phyloP scores from a whole-genome alignment of 73 alveolate species.

The Paramecium bursaria region DNA sequence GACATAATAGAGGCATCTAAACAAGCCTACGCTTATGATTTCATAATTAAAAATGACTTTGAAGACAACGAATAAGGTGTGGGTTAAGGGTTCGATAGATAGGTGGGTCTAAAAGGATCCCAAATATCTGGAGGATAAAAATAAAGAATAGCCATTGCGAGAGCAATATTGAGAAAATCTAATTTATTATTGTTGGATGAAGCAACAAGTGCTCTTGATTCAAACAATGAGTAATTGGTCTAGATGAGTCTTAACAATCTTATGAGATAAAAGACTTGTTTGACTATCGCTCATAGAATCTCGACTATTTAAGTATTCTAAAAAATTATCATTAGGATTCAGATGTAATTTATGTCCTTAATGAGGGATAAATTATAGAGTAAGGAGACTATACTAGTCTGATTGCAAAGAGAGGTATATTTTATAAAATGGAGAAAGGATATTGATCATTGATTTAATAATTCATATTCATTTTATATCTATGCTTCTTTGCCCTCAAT shows the following conservation, averaged over 20 bases:
- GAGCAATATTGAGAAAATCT: constrained; percentile 81
- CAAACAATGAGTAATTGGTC: constrained; percentile 76
- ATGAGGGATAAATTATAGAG: constrained; percentile 77
- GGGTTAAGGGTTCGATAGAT: constrained; percentile 65
- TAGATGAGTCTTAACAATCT: constrained; percentile 73
- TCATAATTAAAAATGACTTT: constrained; percentile 61
- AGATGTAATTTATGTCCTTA: constrained; percentile 47
- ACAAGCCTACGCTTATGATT: constrained; percentile 76
- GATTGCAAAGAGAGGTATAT: background rate
- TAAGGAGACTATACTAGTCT: constrained; percentile 66
- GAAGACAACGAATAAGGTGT: constrained; percentile 42
- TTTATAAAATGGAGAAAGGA: constrained; percentile 50
- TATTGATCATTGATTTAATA: constrained; percentile 53
- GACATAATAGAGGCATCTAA: constrained; percentile 75
- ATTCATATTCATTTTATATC: no score
- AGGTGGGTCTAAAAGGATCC: constrained; percentile 73
- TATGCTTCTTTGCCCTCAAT: no score
- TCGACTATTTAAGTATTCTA: constrained; percentile 74
- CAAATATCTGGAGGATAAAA: constrained; percentile 84
- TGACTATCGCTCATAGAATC: constrained; percentile 82
- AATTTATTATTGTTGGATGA: constrained; percentile 81
- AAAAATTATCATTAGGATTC: constrained; percentile 67
- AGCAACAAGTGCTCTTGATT: constrained; percentile 86
- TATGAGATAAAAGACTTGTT: constrained; percentile 78
- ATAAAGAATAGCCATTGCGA: constrained; percentile 84